Base-by-base conservation (phyloP, 768 basidiomycete species). In the Leccinum subgranulosum region DNA sequence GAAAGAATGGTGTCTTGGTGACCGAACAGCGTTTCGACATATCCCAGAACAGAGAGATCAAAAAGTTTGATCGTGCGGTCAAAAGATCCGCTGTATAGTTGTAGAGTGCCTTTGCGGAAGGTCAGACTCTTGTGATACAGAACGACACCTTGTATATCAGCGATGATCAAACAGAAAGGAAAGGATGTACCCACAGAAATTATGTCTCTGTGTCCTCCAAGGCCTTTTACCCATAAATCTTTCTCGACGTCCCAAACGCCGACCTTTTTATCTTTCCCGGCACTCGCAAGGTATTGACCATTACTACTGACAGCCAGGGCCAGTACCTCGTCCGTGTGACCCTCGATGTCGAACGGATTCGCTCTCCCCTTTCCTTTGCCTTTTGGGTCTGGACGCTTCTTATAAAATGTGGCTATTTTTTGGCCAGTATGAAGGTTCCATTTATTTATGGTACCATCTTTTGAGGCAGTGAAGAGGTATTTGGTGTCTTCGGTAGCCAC, bases 11-110 rank as follows among this genome's bases (percentile, higher is more conserved):
- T 82, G 66, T 98, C 95, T 75, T 98, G 96, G 69, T 99, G 97
- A 1, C 97, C 97, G 69, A 96, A 99, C 4, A 98, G 77, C 8
- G 96, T 98, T 71, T 99, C 96, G 55, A 98, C 88, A 66, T 94
- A 94, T 10, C 92, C 94, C 80, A 96, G 83, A 6, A 92, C 90
- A 59, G 76, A 81, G 48, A 82, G 75, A 69, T 90, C 95, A 72
- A 89, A 96, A 3, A 98, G 78, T 72, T 96, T 96, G 55, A 97
- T 68, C 0, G 94, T 94, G 14, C 95, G 88, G 70, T 98, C 92
- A 68, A 86, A 84, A 17, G 92, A 89, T 39, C 82, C 84, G 17
- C 87, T 82, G 73, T 90, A 90, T 28, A 94, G 74, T 29, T 72
- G 70, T 54, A 85, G 77, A 3, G 90, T 85, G 48, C 82, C 84